Conservation (phyloP, 2,329 filamentous ascomycete species). For the Diaporthe sp. region DNA sequence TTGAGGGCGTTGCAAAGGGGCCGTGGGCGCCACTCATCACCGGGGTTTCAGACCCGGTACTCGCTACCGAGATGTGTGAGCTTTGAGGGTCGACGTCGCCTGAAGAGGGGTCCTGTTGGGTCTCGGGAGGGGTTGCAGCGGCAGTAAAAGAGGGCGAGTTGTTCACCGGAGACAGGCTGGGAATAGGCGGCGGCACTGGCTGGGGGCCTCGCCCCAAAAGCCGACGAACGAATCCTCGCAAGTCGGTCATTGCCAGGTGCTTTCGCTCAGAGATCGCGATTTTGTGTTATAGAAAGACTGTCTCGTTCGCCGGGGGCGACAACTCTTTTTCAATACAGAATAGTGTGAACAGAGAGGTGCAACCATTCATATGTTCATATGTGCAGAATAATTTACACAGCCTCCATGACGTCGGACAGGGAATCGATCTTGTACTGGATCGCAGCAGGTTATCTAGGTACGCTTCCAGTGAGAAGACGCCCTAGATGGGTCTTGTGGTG, state of each 20-base stretch:
- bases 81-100: too few relatives aligned
- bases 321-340: neutral
- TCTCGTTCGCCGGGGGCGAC: too few relatives aligned
- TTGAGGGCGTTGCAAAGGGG: neutral
- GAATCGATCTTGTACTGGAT: neutral
- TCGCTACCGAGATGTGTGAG: too few relatives aligned
- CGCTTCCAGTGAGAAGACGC: neutral
- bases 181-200: neutral
- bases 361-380: neutral
- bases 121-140: neutral
- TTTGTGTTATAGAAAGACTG: too few relatives aligned
- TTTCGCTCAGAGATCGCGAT: neutral
- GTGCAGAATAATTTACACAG: neutral
- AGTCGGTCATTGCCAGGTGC: neutral
- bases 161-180: neutral
- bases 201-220: neutral
- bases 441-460: neutral
- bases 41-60: too few relatives aligned
- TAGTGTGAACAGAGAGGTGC: neutral
- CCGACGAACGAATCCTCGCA: neutral
- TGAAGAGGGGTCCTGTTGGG: neutral
- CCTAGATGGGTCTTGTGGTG: neutral
- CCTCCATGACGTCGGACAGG: neutral
- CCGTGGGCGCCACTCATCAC: neutral
- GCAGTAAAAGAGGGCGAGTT: neutral